These are phyloP conservation scores for Exophiala calicioides DNA, from an alignment of 2,329 filamentous ascomycete genomes.

Conservation along the genomic window DNA sequence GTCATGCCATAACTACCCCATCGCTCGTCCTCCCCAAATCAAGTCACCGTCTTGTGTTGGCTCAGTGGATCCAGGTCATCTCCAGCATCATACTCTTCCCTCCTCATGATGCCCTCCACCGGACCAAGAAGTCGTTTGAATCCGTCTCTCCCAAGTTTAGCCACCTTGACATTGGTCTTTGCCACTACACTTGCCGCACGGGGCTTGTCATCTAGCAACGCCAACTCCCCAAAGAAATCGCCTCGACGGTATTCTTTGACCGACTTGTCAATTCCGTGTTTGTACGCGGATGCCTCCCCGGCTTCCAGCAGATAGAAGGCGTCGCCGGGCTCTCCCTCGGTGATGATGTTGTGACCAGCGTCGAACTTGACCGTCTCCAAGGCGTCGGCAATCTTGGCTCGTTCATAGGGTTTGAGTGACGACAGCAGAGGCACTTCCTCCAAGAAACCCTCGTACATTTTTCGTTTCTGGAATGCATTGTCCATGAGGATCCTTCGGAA, in stretches of 20 bases:
- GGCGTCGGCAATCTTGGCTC: constrained; percentile 95
- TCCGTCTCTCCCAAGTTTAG: constrained; percentile 85
- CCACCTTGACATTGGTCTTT: constrained; percentile 86
- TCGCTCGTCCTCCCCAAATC: not conserved
- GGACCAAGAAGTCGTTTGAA: constrained; percentile 92
- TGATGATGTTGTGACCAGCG: constrained; percentile 79
- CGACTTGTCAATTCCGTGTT: constrained; percentile 66
- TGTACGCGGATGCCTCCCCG: constrained; percentile 84
- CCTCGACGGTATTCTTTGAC: constrained; percentile 86
- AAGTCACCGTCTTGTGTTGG: constrained; percentile 40
- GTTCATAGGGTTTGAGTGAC: constrained; percentile 84
- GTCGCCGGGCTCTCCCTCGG: constrained; percentile 85
- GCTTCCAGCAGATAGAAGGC: constrained; percentile 89
- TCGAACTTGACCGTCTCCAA: constrained; percentile 87
- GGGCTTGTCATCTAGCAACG: constrained; percentile 88
- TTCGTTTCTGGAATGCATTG: constrained; percentile 89
- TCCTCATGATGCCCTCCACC: constrained; percentile 90
- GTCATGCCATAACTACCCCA: constrained; percentile 6
- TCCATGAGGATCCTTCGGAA: constrained; percentile 99
- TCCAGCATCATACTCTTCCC: constrained; percentile 49
- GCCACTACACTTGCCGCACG: constrained; percentile 86
- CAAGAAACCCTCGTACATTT: constrained; percentile 96
- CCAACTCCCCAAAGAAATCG: constrained; percentile 96
- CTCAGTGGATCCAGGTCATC: constrained; percentile 35
- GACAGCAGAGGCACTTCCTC: constrained; percentile 87